phyloP scores from a whole-genome alignment of 2,329 filamentous ascomycete genomes.

The Blastomyces gilchristii region DNA sequence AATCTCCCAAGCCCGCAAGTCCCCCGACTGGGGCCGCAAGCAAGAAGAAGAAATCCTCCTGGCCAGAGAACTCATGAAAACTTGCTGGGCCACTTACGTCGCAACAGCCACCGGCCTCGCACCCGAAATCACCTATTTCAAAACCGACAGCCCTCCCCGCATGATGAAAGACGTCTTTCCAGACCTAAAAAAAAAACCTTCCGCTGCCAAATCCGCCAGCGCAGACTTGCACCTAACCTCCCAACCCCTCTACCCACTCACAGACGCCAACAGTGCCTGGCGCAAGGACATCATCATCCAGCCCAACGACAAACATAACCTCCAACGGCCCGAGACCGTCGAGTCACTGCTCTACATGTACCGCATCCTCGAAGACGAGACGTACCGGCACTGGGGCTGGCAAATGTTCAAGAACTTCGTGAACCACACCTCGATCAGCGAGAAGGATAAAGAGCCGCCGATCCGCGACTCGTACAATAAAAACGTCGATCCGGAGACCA shows the following conservation, averaged over 20 bases:
- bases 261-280: constrained; percentile 43
- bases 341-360: constrained; percentile 98
- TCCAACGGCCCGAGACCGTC: constrained; percentile 93
- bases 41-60: constrained; percentile 82
- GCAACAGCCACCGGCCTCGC: constrained; percentile 84
- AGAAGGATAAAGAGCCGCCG: constrained; percentile 36
- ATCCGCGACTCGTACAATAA: constrained; percentile 77
- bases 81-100: constrained; percentile 97
- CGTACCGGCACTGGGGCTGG: constrained; percentile 95
- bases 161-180: constrained; percentile 33
- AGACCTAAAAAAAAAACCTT: constrained; percentile 21
- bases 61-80: constrained; percentile 84
- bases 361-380: constrained; percentile 82
- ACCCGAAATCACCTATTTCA: constrained; percentile 87
- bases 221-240: constrained; percentile 29
- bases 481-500: constrained; percentile 63
- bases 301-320: constrained; percentile 74
- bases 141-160: constrained; percentile 58
- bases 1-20: constrained; percentile 63
- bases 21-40: constrained; percentile 60
- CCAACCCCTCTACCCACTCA: constrained; percentile 24
- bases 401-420: constrained; percentile 93
- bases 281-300: constrained; percentile 71
- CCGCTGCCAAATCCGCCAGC: constrained; percentile 13
- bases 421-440: constrained; percentile 68